Percentiles rank a stretch among this genome's conserved stretches.
Evolutionary conservation across 768 basidiomycete species (phyloP).

Genomic region (Kwoniella dendrophila): DNA sequence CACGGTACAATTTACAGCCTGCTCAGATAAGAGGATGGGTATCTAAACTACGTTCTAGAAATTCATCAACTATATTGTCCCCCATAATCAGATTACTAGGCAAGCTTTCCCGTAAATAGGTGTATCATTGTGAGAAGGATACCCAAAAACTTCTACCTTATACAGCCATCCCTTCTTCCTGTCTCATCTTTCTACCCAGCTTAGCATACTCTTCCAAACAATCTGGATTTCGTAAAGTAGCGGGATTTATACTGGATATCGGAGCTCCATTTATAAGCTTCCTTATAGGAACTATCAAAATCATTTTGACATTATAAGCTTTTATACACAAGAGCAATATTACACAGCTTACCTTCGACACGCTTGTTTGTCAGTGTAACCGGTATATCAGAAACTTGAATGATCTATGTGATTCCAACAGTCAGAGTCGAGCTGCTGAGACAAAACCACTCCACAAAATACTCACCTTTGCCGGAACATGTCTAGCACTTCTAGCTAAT

Average conservation of each 20-base stretch:
- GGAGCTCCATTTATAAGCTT: constrained; percentile 72
- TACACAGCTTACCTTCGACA: constrained; percentile 64
- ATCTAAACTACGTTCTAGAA: too few species aligned
- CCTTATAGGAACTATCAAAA: constrained; percentile 34
- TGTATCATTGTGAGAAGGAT: too few species aligned
- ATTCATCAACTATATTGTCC: too few species aligned
- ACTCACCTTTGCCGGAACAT: constrained; percentile 73
- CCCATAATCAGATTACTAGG: too few species aligned
- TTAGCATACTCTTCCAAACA: constrained; percentile 66
- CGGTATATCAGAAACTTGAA: constrained; percentile 71
- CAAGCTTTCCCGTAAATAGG: too few species aligned
- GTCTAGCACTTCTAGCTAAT: constrained; percentile 67
- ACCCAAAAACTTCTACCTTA: too few species aligned
- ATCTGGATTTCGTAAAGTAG: constrained; percentile 73
- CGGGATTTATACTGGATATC: constrained; percentile 68
- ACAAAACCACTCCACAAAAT: too few species aligned
- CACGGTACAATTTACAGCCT: too few species aligned
- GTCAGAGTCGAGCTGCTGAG: too few species aligned
- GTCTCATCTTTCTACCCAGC: constrained; percentile 60
- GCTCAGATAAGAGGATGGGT: too few species aligned
- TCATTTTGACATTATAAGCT: not conserved
- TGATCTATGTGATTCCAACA: constrained; percentile 57
- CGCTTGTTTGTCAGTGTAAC: constrained; percentile 80
- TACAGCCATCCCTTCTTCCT: constrained; percentile 56
- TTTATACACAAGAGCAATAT: not conserved